phyloP scores from a whole-genome alignment of 305 asterid genomes.

The Solanum chacoense region DNA sequence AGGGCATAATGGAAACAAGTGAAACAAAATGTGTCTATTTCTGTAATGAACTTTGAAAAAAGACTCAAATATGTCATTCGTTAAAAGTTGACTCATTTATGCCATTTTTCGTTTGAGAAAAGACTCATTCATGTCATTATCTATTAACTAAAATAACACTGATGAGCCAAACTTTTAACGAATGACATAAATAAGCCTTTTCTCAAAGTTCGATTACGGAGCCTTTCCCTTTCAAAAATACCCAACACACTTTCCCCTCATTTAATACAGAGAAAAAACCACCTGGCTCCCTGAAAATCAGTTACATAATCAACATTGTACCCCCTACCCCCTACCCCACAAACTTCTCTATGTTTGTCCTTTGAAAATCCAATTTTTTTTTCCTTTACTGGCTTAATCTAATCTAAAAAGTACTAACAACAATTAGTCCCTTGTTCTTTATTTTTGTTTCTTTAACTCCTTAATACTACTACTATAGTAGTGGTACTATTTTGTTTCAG shows the following conservation, averaged over 20 bases:
- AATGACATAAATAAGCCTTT: accelerated
- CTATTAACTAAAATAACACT: too few relatives aligned
- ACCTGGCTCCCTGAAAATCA: constrained; percentile 40
- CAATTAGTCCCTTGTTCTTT: background rate
- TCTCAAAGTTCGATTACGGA: background rate
- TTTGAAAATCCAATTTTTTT: background rate
- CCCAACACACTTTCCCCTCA: background rate
- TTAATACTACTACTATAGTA: background rate
- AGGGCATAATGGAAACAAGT: too few relatives aligned
- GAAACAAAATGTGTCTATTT: too few relatives aligned
- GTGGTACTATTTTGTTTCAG: background rate
- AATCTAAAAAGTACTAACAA: background rate
- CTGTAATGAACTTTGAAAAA: too few relatives aligned
- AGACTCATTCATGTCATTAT: too few relatives aligned
- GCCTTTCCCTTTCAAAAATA: too few relatives aligned
- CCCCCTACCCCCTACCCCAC: background rate
- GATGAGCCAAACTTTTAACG: accelerated
- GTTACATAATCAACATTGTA: constrained; percentile 23
- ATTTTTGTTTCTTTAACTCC: background rate
- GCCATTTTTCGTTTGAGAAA: too few relatives aligned
- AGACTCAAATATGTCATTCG: too few relatives aligned
- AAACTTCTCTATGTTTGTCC: constrained; percentile 7
- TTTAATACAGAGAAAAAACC: constrained; percentile 8
- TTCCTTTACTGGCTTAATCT: constrained; percentile 1
- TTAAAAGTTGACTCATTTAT: too few relatives aligned